A percentile compares a stretch with the other conserved stretches of the same genome.
These are phyloP conservation scores for Cutaneotrichosporon mucoides DNA, from an alignment of 1,284 basidiomycete species.

Conservation along the genomic window DNA sequence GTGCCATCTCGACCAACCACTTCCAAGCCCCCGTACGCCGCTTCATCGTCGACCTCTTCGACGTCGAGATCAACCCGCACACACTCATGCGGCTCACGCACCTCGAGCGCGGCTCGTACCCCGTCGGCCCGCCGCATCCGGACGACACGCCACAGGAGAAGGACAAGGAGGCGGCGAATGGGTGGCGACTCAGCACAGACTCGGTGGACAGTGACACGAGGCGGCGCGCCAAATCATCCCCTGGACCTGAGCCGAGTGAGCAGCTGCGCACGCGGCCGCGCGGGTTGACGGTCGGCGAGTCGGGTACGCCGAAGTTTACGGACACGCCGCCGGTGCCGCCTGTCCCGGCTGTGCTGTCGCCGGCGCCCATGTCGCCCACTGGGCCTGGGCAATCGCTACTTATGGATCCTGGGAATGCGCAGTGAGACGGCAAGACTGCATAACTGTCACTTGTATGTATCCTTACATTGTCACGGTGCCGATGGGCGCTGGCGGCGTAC, in stretches of 20 bases:
- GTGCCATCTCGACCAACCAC: constrained; percentile 78
- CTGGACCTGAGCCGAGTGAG: constrained; percentile 11
- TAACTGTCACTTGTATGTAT: too few species aligned
- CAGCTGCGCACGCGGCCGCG: not conserved
- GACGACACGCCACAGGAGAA: not conserved
- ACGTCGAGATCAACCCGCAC: constrained; percentile 58
- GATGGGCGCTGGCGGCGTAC: too few species aligned
- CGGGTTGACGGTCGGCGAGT: constrained; percentile 9
- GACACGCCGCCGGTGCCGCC: too few species aligned
- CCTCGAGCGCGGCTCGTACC: constrained; percentile 23
- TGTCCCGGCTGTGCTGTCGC: too few species aligned
- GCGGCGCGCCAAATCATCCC: constrained; percentile 10
- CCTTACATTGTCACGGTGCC: too few species aligned
- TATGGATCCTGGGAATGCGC: too few species aligned
- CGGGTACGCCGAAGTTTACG: not conserved
- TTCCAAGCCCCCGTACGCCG: constrained; percentile 85
- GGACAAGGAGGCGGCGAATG: not conserved
- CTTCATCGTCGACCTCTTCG: constrained; percentile 90
- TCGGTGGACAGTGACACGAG: constrained; percentile 7
- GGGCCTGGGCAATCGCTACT: too few species aligned
- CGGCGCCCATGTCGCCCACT: too few species aligned
- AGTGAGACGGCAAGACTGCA: too few species aligned
- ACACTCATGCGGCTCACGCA: constrained; percentile 30
- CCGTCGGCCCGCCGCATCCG: constrained; percentile 5
- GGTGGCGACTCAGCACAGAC: not conserved